phyloP scores from a whole-genome alignment of 129 eudicot species.

The Calendula officinalis region DNA sequence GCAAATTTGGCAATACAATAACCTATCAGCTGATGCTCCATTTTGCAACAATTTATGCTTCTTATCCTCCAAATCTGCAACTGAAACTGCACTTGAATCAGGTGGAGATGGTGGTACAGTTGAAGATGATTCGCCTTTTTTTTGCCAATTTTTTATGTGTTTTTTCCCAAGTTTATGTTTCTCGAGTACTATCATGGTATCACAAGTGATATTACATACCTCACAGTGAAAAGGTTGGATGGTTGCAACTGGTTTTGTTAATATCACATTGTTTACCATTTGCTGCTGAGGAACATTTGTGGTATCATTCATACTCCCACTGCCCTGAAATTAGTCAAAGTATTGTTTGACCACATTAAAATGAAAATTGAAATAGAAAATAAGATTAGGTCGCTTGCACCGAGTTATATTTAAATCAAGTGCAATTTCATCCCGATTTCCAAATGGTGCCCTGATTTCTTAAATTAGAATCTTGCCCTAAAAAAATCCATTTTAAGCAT shows the following conservation, averaged over 20 bases:
- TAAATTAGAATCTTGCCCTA: not conserved
- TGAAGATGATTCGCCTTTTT: slow-evolving; percentile 1
- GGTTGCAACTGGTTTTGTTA: slow-evolving; percentile 3
- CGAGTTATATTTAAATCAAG: not conserved
- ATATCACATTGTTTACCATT: slow-evolving; percentile 6
- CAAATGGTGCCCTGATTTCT: too few species aligned
- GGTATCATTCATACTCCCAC: not conserved
- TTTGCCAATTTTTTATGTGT: slow-evolving; percentile 32
- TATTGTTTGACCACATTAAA: not conserved
- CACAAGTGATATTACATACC: slow-evolving; percentile 41
- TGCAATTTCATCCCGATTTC: too few species aligned
- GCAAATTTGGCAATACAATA: slow-evolving; percentile 37
- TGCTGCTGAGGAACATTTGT: not conserved
- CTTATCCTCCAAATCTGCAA: slow-evolving; percentile 33
- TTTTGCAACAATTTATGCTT: slow-evolving; percentile 33
- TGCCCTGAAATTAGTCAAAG: slow-evolving; percentile 13
- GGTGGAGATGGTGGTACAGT: slow-evolving; percentile 12
- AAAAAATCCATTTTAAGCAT: not conserved
- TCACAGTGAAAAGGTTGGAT: slow-evolving; percentile 28
- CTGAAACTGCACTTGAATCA: slow-evolving; percentile 10
- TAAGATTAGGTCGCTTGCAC: not conserved
- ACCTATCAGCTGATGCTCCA: slow-evolving; percentile 28
- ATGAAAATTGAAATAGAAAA: not conserved
- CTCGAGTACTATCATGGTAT: slow-evolving; percentile 25
- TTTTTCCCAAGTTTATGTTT: slow-evolving; percentile 39